Evolutionary conservation across 148 eudicot species (phyloP), one percentile per base, ranked within the genome.

Genomic region (Cornus florida): DNA sequence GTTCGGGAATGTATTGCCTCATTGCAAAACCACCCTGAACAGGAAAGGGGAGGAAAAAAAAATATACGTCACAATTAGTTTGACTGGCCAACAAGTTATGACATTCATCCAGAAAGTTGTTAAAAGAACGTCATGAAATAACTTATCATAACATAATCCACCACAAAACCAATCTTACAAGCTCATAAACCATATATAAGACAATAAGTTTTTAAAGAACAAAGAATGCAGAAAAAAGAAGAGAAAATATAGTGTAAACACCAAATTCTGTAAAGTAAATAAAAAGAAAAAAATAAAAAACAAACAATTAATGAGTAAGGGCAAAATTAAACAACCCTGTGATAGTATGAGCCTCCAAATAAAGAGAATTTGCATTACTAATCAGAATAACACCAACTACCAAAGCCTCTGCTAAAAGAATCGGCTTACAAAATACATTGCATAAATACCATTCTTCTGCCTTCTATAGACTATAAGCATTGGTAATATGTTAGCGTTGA

Each of bases 21-120:
- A 96, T 96, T 41, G 97, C 97, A 85, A 90, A 93, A 73, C 99
- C 99, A 73, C 99, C 99, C 99, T 96, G 84, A 79, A 87, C 72
- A 77, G 23, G 59, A 31, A 38, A 66, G 60, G 78, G 38, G 24
- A 41, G 77, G 13, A 56, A 6, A 48, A 10, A 35, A 67, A 31
- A 69, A 17, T 31, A 7, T 67, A 9, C 67, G 68, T 35, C 66
- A 6, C 66, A 17, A n/a, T 62, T 62, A 62, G 23, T 16, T 53
- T 12, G 17, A 53, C 8, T 12, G 59, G 66, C 2, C 12, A 20
- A 62, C 24, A 62, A 62, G 23, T 62, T n/a, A 62, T 62, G 23
- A 7, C 24, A 62, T 62, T 62, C 23, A 62, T 19, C 66, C 8
- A 62, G 19, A 62, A 62, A 20, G 1, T 62, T 62, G 66, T 6